Percentiles rank a stretch among this genome's conserved stretches.
phyloP scores from a whole-genome alignment of 257 asterid genomes.

The Jacaranda mimosifolia region DNA sequence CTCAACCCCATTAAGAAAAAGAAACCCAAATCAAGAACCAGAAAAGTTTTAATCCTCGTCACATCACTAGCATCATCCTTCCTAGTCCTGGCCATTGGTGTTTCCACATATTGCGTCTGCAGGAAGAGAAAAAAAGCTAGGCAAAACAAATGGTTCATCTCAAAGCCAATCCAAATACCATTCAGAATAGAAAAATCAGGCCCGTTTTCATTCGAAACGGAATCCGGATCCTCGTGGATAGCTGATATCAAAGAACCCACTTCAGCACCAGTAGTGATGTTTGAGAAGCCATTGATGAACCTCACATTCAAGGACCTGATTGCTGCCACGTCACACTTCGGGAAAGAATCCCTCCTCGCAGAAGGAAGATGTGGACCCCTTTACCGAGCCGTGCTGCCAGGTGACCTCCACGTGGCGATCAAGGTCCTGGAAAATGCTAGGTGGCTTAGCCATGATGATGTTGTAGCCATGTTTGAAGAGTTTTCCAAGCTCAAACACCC shows the following conservation, averaged over 20 bases:
- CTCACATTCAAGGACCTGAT: conserved; percentile 93
- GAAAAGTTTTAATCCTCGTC: conserved; percentile 40
- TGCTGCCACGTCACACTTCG: conserved; percentile 90
- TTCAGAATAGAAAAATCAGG: conserved; percentile 81
- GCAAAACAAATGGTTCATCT: conserved; percentile 81
- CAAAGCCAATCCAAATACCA: conserved; percentile 78
- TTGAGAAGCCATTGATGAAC: conserved; percentile 95
- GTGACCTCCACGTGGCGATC: conserved; percentile 94
- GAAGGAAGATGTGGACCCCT: conserved; percentile 93
- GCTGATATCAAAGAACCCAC: conserved; percentile 91
- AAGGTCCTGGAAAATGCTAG: conserved; percentile 85
- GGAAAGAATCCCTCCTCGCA: conserved; percentile 84
- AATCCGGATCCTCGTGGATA: conserved; percentile 92
- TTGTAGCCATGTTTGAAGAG: conserved; percentile 77
- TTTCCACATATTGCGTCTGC: conserved; percentile 46
- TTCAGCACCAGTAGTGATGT: conserved; percentile 90
- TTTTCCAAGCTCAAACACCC: conserved; percentile 79
- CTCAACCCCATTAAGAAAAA: conserved; percentile 19
- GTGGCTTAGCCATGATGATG: conserved; percentile 61
- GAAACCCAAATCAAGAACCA: conserved; percentile 44
- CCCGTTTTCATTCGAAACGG: conserved; percentile 92
- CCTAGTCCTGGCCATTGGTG: conserved; percentile 33
- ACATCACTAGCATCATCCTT: conserved; percentile 48
- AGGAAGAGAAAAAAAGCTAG: conserved; percentile 54
- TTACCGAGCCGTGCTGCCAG: conserved; percentile 91